These are phyloP conservation scores for Umbelopsis ramanniana DNA, from an alignment of 192 early-diverging fungal species.

Conservation along the genomic window DNA sequence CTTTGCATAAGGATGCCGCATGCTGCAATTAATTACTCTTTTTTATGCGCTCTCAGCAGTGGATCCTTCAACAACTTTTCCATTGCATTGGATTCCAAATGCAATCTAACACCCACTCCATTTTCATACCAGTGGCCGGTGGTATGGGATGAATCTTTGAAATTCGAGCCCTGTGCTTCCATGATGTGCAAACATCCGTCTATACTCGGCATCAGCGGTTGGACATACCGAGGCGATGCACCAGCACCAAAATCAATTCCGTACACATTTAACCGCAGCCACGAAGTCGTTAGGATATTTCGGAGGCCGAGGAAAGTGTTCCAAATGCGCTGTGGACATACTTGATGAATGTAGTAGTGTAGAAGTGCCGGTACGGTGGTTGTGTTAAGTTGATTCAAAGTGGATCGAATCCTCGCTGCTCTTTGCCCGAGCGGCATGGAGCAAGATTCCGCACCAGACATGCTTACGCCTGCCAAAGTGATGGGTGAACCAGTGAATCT, in stretches of 20 bases:
- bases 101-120: neutral
- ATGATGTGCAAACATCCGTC: slow-evolving; percentile 18
- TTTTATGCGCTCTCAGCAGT: neutral
- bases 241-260: slow-evolving; percentile 7
- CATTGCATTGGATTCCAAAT: neutral
- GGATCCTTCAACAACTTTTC: slow-evolving; percentile 12
- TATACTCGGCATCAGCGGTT: neutral
- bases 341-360: neutral
- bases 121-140: neutral
- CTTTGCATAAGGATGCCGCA: too few species aligned
- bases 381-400: neutral
- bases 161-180: neutral
- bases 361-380: slow-evolving; percentile 6
- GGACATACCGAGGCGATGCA: neutral
- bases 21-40: neutral
- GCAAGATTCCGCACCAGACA: neutral
- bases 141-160: neutral
- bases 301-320: slow-evolving; percentile 10
- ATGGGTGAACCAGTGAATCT: slow-evolving; percentile 17
- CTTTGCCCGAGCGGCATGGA: neutral
- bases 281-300: slow-evolving; percentile 2
- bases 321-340: slow-evolving; percentile 1
- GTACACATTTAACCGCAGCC: slow-evolving; percentile 15
- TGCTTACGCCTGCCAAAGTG: neutral
- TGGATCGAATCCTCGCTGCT: neutral